Evolutionary conservation across 208 protist genomes (phyloP).

Genomic region (Leishmania gerbilli): DNA sequence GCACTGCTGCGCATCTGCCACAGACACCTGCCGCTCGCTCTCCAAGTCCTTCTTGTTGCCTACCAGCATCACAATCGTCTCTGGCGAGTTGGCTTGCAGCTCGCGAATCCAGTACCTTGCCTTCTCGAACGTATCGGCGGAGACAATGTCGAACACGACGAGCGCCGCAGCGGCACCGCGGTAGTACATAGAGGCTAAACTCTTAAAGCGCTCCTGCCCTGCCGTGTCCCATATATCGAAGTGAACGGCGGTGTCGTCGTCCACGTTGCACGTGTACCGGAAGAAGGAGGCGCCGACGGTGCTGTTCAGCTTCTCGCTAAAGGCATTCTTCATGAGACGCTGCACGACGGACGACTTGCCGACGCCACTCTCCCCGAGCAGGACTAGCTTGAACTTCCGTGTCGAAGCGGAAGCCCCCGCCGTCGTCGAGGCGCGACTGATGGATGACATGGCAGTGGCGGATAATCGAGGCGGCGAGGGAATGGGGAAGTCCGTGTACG

Average conservation of each 20-base stretch:
- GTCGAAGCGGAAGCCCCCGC: neutral
- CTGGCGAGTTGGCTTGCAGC: slow-evolving; percentile 86
- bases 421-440: neutral
- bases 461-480: neutral
- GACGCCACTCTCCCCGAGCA: slow-evolving; percentile 89
- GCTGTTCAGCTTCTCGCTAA: slow-evolving; percentile 65
- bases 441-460: neutral
- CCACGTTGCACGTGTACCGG: slow-evolving; percentile 68
- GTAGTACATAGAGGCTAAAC: slow-evolving; percentile 94
- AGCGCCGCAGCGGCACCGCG: slow-evolving; percentile 89
- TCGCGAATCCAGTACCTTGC: slow-evolving; percentile 97
- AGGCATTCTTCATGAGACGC: slow-evolving; percentile 83
- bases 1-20: slow-evolving; percentile 55
- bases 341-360: slow-evolving; percentile 90
- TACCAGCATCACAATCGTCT: slow-evolving; percentile 92
- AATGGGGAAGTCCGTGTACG: neutral
- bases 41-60: slow-evolving; percentile 97
- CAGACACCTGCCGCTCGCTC: slow-evolving; percentile 42
- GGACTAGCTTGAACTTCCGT: slow-evolving; percentile 87
- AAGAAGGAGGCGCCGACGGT: slow-evolving; percentile 90
- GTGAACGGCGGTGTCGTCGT: slow-evolving; percentile 53
- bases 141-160: slow-evolving; percentile 97
- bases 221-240: slow-evolving; percentile 93
- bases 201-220: slow-evolving; percentile 89
- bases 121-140: slow-evolving; percentile 92